Percentiles rank a stretch among this genome's conserved stretches.
phyloP scores from a whole-genome alignment of 768 basidiomycete species.

The Pleurotus ostreatus region DNA sequence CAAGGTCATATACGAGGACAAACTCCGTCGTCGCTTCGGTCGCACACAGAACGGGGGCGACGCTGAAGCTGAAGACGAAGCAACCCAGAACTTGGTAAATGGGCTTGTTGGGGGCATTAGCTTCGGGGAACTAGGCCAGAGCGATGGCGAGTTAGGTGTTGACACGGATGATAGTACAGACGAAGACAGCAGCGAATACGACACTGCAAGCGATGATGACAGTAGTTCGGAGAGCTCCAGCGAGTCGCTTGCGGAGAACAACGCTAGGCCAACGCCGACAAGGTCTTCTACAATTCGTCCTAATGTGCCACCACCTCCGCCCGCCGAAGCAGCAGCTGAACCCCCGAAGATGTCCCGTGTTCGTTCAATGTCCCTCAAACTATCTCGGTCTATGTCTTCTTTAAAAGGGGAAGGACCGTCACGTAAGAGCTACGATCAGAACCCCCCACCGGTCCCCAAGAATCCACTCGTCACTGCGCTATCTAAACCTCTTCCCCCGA shows the following conservation, averaged over 20 bases:
- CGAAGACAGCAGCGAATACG: conserved; percentile 37
- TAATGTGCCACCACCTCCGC: conserved; percentile 11
- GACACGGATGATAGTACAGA: conserved; percentile 47
- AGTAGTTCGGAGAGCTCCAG: conserved; percentile 25
- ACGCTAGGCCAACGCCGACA: background rate
- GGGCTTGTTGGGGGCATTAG: conserved; percentile 78
- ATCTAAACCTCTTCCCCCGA: conserved; percentile 41
- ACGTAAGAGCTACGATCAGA: conserved; percentile 23
- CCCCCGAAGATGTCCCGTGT: conserved; percentile 5
- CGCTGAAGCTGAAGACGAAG: conserved; percentile 76
- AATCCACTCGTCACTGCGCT: conserved; percentile 22
- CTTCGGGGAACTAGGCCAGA: conserved; percentile 75
- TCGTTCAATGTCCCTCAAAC: conserved; percentile 41
- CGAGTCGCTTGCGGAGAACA: conserved; percentile 13
- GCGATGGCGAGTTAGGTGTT: conserved; percentile 79
- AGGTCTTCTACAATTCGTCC: conserved; percentile 13
- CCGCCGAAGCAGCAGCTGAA: background rate
- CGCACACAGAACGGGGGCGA: conserved; percentile 47
- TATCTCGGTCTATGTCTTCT: conserved; percentile 41
- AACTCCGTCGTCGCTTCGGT: conserved; percentile 82
- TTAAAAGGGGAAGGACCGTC: conserved; percentile 17
- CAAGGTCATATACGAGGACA: conserved; percentile 90
- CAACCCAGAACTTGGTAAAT: conserved; percentile 75
- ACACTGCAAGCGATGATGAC: conserved; percentile 28
- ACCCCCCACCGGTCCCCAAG: conserved; percentile 34